Evolutionary conservation across 768 basidiomycete genomes (phyloP).

Genomic region (Terana coerulea): DNA sequence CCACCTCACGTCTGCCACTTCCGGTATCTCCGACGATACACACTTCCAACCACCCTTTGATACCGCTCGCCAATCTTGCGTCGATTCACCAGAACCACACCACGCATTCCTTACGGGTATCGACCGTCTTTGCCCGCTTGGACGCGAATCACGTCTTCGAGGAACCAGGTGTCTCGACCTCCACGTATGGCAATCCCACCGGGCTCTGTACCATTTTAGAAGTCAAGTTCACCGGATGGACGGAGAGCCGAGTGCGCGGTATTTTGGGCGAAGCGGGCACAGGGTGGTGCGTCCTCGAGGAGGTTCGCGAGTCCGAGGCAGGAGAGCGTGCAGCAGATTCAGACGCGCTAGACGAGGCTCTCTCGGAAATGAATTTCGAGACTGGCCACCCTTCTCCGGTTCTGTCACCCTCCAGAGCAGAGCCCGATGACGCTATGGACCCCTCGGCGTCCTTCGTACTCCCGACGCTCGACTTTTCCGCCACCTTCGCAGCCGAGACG

Average conservation of each 20-base stretch:
- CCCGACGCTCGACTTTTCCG: conserved; percentile 74
- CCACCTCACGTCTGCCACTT: conserved; percentile 62
- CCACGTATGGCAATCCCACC: conserved; percentile 53
- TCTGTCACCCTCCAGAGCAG: conserved; percentile 7
- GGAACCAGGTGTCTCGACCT: conserved; percentile 48
- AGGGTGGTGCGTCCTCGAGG: conserved; percentile 76
- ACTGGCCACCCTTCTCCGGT: conserved; percentile 9
- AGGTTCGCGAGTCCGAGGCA: conserved; percentile 32
- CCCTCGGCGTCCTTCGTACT: conserved; percentile 67
- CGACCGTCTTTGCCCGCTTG: conserved; percentile 65
- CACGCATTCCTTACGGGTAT: conserved; percentile 59
- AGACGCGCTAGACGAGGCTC: conserved; percentile 25
- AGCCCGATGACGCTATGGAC: conserved; percentile 34
- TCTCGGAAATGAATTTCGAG: conserved; percentile 26
- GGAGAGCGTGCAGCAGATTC: too few relatives aligned
- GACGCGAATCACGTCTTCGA: conserved; percentile 70
- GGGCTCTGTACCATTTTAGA: conserved; percentile 65
- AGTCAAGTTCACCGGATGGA: conserved; percentile 75
- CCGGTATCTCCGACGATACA: conserved; percentile 25
- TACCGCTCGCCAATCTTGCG: conserved; percentile 52
- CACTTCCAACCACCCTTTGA: conserved; percentile 31
- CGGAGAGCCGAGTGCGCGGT: conserved; percentile 54
- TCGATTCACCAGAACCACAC: conserved; percentile 49
- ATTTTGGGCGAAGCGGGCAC: conserved; percentile 69
- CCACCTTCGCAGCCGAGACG: conserved; percentile 34